These are phyloP conservation scores for Areca catechu DNA, from an alignment of 176 grass and related monocot genomes.

Conservation along the genomic window DNA sequence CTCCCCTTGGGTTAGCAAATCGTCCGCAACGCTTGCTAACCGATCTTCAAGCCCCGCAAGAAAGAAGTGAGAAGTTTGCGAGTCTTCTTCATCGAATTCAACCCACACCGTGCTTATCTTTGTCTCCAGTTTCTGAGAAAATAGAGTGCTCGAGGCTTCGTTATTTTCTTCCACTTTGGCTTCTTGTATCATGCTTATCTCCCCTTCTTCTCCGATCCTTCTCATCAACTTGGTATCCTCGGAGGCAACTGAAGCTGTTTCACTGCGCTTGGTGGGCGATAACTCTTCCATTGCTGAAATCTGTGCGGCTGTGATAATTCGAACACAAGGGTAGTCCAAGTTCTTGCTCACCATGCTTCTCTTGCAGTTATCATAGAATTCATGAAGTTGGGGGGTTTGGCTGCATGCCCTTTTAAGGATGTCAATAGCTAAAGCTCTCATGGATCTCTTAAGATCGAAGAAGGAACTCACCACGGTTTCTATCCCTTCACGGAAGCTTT, in stretches of 20 bases:
- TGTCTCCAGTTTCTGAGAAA: constrained; percentile 27
- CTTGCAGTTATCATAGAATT: constrained; percentile 92
- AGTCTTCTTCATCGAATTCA: constrained; percentile 50
- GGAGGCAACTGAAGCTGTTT: not conserved
- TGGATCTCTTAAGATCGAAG: constrained; percentile 23
- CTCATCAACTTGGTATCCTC: not conserved
- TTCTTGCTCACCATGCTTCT: constrained; percentile 32
- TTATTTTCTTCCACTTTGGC: no score
- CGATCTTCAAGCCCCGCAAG: no score
- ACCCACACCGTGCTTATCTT: constrained; percentile 96
- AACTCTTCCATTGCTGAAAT: constrained; percentile 30
- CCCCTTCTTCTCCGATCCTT: not conserved
- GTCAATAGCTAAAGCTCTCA: constrained; percentile 28
- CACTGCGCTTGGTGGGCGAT: not conserved
- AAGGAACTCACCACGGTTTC: constrained; percentile 26
- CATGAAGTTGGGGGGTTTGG: constrained; percentile 54
- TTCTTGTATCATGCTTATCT: no score
- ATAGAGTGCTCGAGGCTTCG: not conserved
- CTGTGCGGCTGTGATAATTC: constrained; percentile 42
- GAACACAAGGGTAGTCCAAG: constrained; percentile 78
- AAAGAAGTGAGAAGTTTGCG: no score
- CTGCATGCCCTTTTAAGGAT: constrained; percentile 57
- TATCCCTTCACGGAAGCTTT: constrained; percentile 43
- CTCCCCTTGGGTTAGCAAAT: not conserved
- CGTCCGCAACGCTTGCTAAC: no score